Conservation (phyloP, 2,329 filamentous ascomycete species). For the Chaetomiaceae sp. region DNA sequence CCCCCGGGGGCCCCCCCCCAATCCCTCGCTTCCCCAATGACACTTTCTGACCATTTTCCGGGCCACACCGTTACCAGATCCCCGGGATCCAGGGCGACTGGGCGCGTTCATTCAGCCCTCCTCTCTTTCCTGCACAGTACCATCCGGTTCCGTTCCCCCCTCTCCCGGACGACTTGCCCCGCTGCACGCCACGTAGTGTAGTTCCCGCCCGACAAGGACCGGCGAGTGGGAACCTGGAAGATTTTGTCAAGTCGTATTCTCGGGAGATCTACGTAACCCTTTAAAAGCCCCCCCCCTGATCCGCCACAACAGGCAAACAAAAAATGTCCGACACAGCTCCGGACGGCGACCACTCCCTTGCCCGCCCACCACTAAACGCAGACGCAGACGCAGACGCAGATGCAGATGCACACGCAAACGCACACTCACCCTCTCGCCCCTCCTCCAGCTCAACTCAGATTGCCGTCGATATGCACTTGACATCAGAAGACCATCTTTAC, state of each 20-base stretch:
- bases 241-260: neutral
- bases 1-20: neutral
- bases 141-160: too few species aligned
- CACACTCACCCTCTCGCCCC: neutral
- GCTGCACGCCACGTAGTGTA: conserved; percentile 2
- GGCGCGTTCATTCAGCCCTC: neutral
- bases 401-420: too few species aligned
- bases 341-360: neutral
- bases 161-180: neutral
- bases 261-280: neutral
- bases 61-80: conserved; percentile 17
- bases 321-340: neutral
- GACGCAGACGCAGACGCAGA: too few species aligned
- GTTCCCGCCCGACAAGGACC: too few species aligned
- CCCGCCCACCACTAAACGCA: too few species aligned
- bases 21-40: conserved; percentile 5
- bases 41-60: conserved; percentile 4
- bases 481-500: conserved; percentile 21
- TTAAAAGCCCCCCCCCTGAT: neutral
- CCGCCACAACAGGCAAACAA: neutral
- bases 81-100: conserved; percentile 16
- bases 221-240: too few species aligned
- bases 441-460: conserved; percentile 20
- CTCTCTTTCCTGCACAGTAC: too few species aligned
- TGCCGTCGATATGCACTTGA: conserved; percentile 8